Base-by-base conservation (phyloP, 2,329 filamentous ascomycete genomes). In the Trichoderma sp. region DNA sequence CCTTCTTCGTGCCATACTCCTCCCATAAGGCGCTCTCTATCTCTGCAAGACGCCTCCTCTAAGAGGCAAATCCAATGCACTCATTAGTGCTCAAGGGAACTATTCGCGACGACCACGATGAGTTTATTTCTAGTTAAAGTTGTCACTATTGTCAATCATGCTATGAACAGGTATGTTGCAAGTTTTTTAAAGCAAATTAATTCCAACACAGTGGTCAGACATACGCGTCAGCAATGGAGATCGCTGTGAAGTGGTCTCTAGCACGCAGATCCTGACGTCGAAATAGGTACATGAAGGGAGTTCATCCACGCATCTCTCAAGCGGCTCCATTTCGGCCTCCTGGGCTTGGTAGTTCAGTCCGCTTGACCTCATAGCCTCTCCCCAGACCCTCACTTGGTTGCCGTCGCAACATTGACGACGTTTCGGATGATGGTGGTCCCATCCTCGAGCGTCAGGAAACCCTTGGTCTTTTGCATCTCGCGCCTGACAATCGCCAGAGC, bases 401-500 rank as follows among this genome's bases (percentile, higher is more conserved):
- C 60, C n/a, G 60, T 55, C 17, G 50, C 50, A 17, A 63, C 60
- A 47, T 55, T 55, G 50, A 63, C 26, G 19, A 54, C n/a, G 39
- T 47, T 47, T 39, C 51, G 30, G 24, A 63, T 34, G 2, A 55
- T 19, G 3, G 60, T 51, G 10, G 41, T 63, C 6, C 60, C 60
- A 44, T 63, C 60, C 4, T 55, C 50, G 5, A 54, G 60, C n/a
- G 52, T 54, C 52, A 7, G 39, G 41, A 63, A 63, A 15, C 41
- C 60, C 12, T 63, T 43, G 19, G 60, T 63, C 50, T 47, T 54
- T 12, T 45, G 50, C 26, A 63, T n/a, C 50, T 63, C 60, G n/a
- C 60, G 60, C 17, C 48, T 55, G 39, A 63, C 50, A 63, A 63
- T 55, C n/a, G 54, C 60, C n/a, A 63, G 30, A 3, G 60, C 60